Conservation (phyloP, 2,329 filamentous ascomycete genomes). For the Zymoseptoria ardabiliae region DNA sequence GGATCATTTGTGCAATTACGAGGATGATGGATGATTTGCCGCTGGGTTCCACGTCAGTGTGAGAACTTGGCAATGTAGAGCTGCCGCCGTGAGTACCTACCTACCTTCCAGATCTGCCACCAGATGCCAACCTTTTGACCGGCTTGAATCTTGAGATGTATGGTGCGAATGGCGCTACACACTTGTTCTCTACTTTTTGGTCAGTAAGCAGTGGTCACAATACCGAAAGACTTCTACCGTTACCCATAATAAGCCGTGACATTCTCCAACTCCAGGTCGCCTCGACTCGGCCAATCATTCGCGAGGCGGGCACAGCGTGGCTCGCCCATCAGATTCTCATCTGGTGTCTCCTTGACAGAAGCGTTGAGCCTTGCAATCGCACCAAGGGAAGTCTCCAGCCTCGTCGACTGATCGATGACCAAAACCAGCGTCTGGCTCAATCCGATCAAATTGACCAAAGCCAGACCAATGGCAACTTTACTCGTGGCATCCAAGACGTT, state of each 20-base stretch:
- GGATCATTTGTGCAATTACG: conserved; percentile 35
- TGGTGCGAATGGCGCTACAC: conserved; percentile 17
- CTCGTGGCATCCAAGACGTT: neutral
- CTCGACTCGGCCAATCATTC: conserved; percentile 1
- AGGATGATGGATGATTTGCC: conserved; percentile 39
- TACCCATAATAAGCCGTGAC: neutral
- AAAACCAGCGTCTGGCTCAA: neutral
- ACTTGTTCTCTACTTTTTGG: neutral
- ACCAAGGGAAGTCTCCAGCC: conserved; percentile 1
- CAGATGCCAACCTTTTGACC: conserved; percentile 32
- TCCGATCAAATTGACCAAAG: neutral
- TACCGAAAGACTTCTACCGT: neutral
- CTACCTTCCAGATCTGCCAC: conserved; percentile 27
- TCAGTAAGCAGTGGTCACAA: too few species aligned
- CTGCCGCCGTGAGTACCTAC: neutral
- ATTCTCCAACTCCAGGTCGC: neutral
- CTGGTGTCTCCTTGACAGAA: neutral
- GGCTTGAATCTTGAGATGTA: conserved; percentile 24
- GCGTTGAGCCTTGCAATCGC: neutral
- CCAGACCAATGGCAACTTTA: neutral
- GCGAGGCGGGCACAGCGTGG: neutral
- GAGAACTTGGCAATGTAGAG: neutral
- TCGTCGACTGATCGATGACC: conserved; percentile 4
- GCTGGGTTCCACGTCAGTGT: conserved; percentile 12
- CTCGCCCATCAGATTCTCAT: neutral